phyloP scores from a whole-genome alignment of 1,284 basidiomycete genomes.

The Ustilago sp. region DNA sequence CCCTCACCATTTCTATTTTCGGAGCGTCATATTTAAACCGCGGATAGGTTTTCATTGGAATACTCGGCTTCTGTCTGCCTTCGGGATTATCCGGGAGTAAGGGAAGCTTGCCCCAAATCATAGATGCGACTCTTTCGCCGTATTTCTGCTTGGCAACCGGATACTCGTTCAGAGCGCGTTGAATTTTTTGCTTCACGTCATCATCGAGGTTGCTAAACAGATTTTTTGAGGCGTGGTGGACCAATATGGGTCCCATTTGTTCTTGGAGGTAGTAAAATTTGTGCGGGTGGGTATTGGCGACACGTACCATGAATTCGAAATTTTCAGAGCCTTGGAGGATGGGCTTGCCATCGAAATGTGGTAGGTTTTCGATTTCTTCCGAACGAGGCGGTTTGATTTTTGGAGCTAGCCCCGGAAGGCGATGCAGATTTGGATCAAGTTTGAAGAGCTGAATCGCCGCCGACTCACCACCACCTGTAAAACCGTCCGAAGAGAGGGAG shows the following conservation, averaged over 20 bases:
- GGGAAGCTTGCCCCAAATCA: neutral
- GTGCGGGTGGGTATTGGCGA: neutral
- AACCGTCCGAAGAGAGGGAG: neutral
- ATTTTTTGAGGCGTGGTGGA: neutral
- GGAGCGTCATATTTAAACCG: neutral
- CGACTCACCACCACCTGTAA: neutral
- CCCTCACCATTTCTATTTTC: neutral
- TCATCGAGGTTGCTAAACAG: too few relatives aligned
- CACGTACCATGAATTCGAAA: constrained; percentile 17
- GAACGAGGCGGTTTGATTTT: neutral
- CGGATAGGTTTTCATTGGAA: constrained; percentile 2
- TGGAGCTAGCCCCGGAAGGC: neutral
- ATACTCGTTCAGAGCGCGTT: neutral
- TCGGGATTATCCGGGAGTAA: neutral
- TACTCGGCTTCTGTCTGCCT: neutral
- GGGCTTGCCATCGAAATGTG: constrained; percentile 1
- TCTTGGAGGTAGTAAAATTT: constrained; percentile 8
- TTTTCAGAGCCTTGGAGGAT: constrained; percentile 1
- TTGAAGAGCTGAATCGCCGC: neutral
- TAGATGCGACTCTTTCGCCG: neutral
- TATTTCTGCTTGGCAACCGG: neutral
- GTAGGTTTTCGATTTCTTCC: neutral
- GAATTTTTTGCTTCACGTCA: neutral
- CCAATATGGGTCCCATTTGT: neutral
- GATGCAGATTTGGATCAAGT: constrained; percentile 5